phyloP scores from a whole-genome alignment of 2,329 filamentous ascomycete species.

The Tolypocladium endophyticum region DNA sequence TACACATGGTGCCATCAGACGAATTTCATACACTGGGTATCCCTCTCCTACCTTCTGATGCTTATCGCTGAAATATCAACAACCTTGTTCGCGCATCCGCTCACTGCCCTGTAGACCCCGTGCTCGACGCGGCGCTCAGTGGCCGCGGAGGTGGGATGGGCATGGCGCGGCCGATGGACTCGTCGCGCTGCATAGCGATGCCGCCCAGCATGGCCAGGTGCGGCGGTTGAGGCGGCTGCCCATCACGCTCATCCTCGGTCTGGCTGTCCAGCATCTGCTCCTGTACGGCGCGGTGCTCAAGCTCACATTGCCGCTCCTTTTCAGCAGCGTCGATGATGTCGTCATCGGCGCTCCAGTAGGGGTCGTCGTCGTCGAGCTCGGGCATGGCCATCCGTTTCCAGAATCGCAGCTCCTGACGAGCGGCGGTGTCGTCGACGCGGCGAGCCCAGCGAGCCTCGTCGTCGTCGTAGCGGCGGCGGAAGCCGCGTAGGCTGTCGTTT shows the following conservation, averaged over 20 bases:
- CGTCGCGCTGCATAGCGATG: conserved; percentile 28
- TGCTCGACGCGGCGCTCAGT: conserved; percentile 29
- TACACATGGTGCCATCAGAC: background rate
- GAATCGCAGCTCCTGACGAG: conserved; percentile 49
- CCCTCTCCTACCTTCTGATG: background rate
- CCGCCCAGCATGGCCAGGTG: conserved; percentile 21
- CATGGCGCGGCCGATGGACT: conserved; percentile 14
- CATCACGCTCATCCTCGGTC: conserved; percentile 22
- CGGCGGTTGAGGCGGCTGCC: conserved; percentile 13
- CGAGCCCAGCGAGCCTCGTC: conserved; percentile 43
- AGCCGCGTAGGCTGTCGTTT: conserved; percentile 46
- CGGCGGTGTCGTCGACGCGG: conserved; percentile 39
- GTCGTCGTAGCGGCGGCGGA: conserved; percentile 46
- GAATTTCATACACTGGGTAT: background rate
- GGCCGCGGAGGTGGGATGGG: conserved; percentile 23
- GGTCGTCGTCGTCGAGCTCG: conserved; percentile 46
- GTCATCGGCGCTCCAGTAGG: conserved; percentile 55
- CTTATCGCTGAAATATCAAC: background rate
- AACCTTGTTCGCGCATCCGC: background rate
- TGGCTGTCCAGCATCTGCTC: conserved; percentile 23
- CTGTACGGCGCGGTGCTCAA: conserved; percentile 34
- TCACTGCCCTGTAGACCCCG: conserved; percentile 29
- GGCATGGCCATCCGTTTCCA: conserved; percentile 60
- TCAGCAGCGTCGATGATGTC: conserved; percentile 51
- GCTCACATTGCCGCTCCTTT: conserved; percentile 42